These are phyloP conservation scores for Nemania diffusa DNA, from an alignment of 2,329 filamentous ascomycete genomes.

Conservation along the genomic window DNA sequence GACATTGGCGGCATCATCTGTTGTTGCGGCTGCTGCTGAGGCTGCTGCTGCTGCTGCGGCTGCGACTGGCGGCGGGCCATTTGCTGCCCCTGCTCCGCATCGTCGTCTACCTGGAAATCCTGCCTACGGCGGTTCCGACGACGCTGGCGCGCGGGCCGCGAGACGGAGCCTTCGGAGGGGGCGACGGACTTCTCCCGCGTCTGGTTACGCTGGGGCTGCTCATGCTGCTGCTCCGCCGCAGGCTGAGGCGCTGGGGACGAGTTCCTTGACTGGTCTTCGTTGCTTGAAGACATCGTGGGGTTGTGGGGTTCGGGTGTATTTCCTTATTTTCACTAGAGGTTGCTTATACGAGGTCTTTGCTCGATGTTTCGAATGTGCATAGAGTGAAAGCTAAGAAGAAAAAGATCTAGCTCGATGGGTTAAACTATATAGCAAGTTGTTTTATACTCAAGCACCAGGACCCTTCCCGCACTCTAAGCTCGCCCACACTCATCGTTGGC, in stretches of 20 bases:
- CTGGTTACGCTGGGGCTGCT: slow-evolving; percentile 12
- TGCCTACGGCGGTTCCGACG: slow-evolving; percentile 37
- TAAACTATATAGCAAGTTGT: slow-evolving; percentile 26
- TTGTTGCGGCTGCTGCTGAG: slow-evolving; percentile 36
- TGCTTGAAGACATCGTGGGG: slow-evolving; percentile 40
- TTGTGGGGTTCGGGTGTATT: slow-evolving; percentile 17
- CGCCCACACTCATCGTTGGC: neutral
- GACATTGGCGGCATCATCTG: slow-evolving; percentile 36
- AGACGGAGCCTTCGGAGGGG: slow-evolving; percentile 30
- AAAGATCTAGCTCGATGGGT: neutral
- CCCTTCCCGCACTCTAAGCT: slow-evolving; percentile 28
- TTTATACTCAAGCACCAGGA: slow-evolving; percentile 9
- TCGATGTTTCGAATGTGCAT: neutral
- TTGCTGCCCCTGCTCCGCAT: slow-evolving; percentile 31
- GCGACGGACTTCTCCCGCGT: slow-evolving; percentile 33
- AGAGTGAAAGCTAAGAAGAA: neutral
- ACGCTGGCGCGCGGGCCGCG: slow-evolving; percentile 36
- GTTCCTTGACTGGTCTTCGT: slow-evolving; percentile 33
- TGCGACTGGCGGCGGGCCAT: slow-evolving; percentile 30
- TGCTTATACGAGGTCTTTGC: neutral
- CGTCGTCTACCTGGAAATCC: slow-evolving; percentile 33
- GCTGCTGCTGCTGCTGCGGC: slow-evolving; percentile 17
- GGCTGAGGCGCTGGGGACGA: slow-evolving; percentile 33
- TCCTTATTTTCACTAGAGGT: neutral
- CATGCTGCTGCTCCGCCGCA: slow-evolving; percentile 17